phyloP scores from a whole-genome alignment of 2,329 filamentous ascomycete genomes.

The Alternaria burnsii region DNA sequence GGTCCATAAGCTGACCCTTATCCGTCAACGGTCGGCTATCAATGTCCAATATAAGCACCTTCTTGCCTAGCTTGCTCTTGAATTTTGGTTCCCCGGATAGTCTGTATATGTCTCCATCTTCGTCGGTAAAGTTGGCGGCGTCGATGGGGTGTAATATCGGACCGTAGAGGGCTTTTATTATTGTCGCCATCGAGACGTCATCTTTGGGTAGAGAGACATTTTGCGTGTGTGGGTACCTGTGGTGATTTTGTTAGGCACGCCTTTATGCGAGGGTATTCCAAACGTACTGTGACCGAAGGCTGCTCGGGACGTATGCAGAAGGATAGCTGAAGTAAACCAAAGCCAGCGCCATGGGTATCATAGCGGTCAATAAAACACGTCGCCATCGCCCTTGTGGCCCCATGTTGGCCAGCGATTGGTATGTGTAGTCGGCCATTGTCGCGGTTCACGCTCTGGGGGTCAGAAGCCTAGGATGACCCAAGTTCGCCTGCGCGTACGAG shows the following conservation, averaged over 20 bases:
- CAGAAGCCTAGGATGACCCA: neutral
- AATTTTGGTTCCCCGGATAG: slow-evolving; percentile 44
- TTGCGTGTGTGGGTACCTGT: slow-evolving; percentile 36
- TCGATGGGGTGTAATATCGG: slow-evolving; percentile 48
- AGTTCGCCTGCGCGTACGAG: neutral
- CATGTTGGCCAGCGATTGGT: slow-evolving; percentile 43
- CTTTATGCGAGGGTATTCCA: neutral
- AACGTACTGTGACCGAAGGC: slow-evolving; percentile 36
- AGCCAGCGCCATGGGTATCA: slow-evolving; percentile 41
- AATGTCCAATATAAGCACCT: slow-evolving; percentile 49
- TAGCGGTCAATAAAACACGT: slow-evolving; percentile 42
- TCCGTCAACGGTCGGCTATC: slow-evolving; percentile 48
- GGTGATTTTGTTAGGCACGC: slow-evolving; percentile 1
- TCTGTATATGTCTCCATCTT: slow-evolving; percentile 47
- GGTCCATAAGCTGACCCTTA: slow-evolving; percentile 48
- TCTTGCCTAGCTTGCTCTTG: slow-evolving; percentile 49
- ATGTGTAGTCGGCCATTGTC: slow-evolving; percentile 39
- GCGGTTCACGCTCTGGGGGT: slow-evolving; percentile 5
- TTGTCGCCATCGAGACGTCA: slow-evolving; percentile 47
- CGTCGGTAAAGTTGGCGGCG: slow-evolving; percentile 50
- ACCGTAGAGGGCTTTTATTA: slow-evolving; percentile 49
- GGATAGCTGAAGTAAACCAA: slow-evolving; percentile 44
- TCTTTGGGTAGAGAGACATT: slow-evolving; percentile 38
- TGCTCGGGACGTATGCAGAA: slow-evolving; percentile 32
- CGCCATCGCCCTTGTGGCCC: slow-evolving; percentile 48